A percentile compares a stretch with the other conserved stretches of the same genome.
These are phyloP conservation scores for Xylaria sp. DNA, from an alignment of 2,329 filamentous ascomycete species.

Conservation along the genomic window DNA sequence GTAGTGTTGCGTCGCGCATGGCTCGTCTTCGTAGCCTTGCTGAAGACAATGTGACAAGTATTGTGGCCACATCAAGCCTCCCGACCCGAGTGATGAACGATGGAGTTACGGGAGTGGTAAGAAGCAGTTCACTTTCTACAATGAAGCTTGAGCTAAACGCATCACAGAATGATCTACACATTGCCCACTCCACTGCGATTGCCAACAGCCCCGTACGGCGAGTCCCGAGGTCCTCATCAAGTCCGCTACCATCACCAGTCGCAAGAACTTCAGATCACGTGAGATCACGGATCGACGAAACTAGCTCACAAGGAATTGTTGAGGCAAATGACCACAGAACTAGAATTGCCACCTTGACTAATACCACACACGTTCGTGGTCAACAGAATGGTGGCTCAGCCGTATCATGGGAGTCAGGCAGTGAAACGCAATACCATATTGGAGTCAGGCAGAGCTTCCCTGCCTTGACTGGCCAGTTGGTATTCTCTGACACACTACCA, in stretches of 20 bases:
- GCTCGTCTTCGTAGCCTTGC: not conserved
- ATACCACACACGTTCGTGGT: not conserved
- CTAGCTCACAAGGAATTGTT: not conserved
- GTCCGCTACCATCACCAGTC: not conserved
- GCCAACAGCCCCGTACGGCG: not conserved
- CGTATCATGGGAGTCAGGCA: not conserved
- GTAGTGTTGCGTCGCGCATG: too few species aligned
- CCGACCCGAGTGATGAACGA: not conserved
- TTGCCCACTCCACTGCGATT: not conserved
- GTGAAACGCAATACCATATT: not conserved
- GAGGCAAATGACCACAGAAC: not conserved
- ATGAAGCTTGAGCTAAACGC: conserved; percentile 9
- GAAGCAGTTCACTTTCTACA: not conserved
- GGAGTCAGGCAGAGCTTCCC: not conserved
- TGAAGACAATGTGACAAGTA: not conserved
- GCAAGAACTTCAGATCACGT: not conserved
- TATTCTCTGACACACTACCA: not conserved
- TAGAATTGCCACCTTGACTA: not conserved
- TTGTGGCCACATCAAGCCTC: not conserved
- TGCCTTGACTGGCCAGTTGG: not conserved
- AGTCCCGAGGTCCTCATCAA: not conserved
- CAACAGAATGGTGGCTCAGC: not conserved
- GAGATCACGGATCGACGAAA: not conserved
- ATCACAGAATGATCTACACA: conserved; percentile 8
- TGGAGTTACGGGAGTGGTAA: conserved; percentile 10